These are phyloP conservation scores for Rossbeevera mucosa DNA, from an alignment of 768 basidiomycete genomes.

Conservation along the genomic window DNA sequence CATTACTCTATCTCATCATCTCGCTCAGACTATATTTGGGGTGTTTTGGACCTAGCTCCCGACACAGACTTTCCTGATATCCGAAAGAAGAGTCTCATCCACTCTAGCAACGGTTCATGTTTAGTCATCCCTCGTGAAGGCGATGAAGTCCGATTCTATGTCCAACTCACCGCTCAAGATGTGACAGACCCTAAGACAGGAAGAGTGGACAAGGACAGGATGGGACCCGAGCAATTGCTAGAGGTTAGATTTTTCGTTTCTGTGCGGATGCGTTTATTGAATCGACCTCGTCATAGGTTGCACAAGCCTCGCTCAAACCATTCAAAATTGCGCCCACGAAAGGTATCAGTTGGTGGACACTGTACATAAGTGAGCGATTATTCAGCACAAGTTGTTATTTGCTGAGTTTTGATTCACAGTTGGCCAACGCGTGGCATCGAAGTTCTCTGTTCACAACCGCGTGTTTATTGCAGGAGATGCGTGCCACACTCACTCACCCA, in stretches of 20 bases:
- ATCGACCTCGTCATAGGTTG: conserved; percentile 27
- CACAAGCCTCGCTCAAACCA: conserved; percentile 38
- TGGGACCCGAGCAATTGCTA: conserved; percentile 39
- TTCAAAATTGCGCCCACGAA: conserved; percentile 32
- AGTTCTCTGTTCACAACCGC: conserved; percentile 44
- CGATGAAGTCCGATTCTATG: conserved; percentile 46
- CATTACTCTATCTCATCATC: background rate
- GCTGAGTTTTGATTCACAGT: conserved; percentile 29
- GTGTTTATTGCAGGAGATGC: conserved; percentile 57
- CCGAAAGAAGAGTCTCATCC: too few species aligned
- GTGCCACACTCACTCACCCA: conserved; percentile 43
- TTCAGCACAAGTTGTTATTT: background rate
- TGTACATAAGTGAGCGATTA: conserved; percentile 40
- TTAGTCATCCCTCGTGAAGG: conserved; percentile 49
- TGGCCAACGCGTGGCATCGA: conserved; percentile 52
- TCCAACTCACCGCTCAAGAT: conserved; percentile 43
- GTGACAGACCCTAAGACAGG: conserved; percentile 15
- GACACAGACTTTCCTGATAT: conserved; percentile 51
- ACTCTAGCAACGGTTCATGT: conserved; percentile 45
- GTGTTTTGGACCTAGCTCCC: conserved; percentile 43
- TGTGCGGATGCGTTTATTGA: background rate
- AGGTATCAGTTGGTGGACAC: conserved; percentile 46
- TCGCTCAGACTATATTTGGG: conserved; percentile 37
- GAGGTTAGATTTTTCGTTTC: conserved; percentile 21
- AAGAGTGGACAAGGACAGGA: conserved; percentile 34